Evolutionary conservation across 2,329 filamentous ascomycete genomes (phyloP).

Genomic region (Pyrenophora seminiperda): DNA sequence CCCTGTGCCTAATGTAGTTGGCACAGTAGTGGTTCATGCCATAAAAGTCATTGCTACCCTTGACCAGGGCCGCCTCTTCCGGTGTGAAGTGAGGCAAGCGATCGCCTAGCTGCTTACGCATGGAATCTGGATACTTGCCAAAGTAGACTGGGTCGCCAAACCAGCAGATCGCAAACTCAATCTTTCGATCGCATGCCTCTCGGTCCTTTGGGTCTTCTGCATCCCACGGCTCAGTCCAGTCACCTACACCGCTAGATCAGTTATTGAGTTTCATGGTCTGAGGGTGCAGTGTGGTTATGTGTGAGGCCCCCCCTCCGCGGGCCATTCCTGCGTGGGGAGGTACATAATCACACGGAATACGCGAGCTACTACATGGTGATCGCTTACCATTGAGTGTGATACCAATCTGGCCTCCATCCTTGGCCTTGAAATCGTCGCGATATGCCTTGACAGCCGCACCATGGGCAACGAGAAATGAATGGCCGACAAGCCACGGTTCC

Average conservation of each 20-base stretch:
- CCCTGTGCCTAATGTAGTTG: conserved; percentile 80
- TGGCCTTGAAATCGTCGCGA: conserved; percentile 78
- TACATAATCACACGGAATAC: conserved; percentile 14
- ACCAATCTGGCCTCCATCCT: conserved; percentile 75
- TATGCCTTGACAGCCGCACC: conserved; percentile 81
- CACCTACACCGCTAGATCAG: conserved; percentile 56
- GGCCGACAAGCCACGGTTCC: conserved; percentile 83
- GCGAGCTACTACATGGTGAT: conserved; percentile 20
- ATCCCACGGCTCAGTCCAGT: conserved; percentile 84
- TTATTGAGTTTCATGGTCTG: conserved; percentile 6
- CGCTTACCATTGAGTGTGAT: conserved; percentile 79
- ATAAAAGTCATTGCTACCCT: conserved; percentile 91
- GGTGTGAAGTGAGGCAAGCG: conserved; percentile 75
- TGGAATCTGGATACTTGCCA: conserved; percentile 81
- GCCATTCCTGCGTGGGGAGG: conserved; percentile 18
- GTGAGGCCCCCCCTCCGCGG: neutral
- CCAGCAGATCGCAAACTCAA: conserved; percentile 87
- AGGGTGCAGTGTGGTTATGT: neutral
- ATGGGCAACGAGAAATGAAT: conserved; percentile 80
- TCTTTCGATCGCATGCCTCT: conserved; percentile 77
- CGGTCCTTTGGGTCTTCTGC: conserved; percentile 74
- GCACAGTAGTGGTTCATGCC: conserved; percentile 94
- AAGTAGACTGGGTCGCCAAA: conserved; percentile 88
- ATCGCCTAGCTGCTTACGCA: conserved; percentile 79
- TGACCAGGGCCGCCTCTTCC: conserved; percentile 74